Evolutionary conservation across 2,329 filamentous ascomycete species (phyloP).

Genomic region (Pyrenophora seminiperda): DNA sequence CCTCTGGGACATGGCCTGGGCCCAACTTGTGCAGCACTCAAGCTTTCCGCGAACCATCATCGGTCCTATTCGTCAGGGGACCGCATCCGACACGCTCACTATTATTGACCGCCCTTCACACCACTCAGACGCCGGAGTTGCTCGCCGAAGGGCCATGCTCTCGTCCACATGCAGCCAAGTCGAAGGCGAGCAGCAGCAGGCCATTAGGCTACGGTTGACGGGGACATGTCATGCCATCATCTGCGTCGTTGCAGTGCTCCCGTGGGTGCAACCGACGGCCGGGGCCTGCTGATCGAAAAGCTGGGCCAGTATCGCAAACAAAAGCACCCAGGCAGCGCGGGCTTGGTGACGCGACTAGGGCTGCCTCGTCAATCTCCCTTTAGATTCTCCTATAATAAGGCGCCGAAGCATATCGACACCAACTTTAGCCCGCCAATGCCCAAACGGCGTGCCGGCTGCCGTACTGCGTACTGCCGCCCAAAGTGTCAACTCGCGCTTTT

Average conservation of each 20-base stretch:
- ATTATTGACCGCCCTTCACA: background rate
- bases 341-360: background rate
- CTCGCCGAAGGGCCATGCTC: background rate
- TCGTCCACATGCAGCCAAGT: constrained; percentile 6
- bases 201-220: background rate
- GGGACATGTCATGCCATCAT: background rate
- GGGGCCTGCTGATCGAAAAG: constrained; percentile 8
- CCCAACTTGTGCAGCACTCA: constrained; percentile 8
- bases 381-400: too few relatives aligned
- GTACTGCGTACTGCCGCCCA: too few relatives aligned
- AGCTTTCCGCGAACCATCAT: constrained; percentile 1
- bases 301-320: constrained; percentile 7
- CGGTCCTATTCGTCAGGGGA: background rate
- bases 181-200: background rate
- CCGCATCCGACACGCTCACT: background rate
- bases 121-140: constrained; percentile 1
- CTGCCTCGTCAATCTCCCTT: too few relatives aligned
- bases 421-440: too few relatives aligned
- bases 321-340: constrained; percentile 6
- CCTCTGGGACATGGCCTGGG: constrained; percentile 7
- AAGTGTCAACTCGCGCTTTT: too few relatives aligned
- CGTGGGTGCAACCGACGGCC: constrained; percentile 1
- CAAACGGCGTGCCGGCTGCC: too few relatives aligned
- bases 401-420: too few relatives aligned
- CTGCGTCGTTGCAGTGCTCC: constrained; percentile 1